Evolutionary conservation across 2,329 filamentous ascomycete species (phyloP).

Genomic region (Ploettnerulaceae sp.): DNA sequence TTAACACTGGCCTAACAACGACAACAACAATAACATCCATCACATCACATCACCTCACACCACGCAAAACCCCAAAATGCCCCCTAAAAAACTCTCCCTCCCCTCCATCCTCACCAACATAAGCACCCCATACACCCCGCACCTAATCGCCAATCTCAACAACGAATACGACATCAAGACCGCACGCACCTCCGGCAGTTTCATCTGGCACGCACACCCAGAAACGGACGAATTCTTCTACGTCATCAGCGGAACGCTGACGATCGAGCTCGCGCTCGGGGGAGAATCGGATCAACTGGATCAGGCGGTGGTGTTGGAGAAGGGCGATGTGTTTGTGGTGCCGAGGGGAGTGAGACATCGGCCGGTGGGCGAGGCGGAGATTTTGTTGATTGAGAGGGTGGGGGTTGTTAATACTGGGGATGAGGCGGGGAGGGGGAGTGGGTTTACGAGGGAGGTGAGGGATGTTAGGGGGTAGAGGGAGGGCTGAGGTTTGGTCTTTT

Average conservation of each 20-base stretch:
- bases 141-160: conserved; percentile 35
- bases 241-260: conserved; percentile 35
- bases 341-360: conserved; percentile 37
- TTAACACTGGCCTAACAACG: too few relatives aligned
- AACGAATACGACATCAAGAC: conserved; percentile 38
- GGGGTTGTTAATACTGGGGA: conserved; percentile 16
- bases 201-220: conserved; percentile 40
- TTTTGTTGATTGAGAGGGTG: conserved; percentile 38
- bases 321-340: conserved; percentile 30
- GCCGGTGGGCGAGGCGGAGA: conserved; percentile 36
- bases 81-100: conserved; percentile 26
- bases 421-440: background rate
- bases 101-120: conserved; percentile 30
- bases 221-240: conserved; percentile 41
- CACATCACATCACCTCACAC: too few relatives aligned
- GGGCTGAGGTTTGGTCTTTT: too few relatives aligned
- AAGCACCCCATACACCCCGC: conserved; percentile 32
- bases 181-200: conserved; percentile 38
- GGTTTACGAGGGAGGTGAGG: background rate
- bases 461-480: too few relatives aligned
- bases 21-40: too few relatives aligned
- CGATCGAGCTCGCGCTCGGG: conserved; percentile 35
- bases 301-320: conserved; percentile 12
- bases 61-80: too few relatives aligned
- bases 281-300: conserved; percentile 32